Conservation (phyloP, 768 basidiomycete species). For the Leucocoprinus sp. region DNA sequence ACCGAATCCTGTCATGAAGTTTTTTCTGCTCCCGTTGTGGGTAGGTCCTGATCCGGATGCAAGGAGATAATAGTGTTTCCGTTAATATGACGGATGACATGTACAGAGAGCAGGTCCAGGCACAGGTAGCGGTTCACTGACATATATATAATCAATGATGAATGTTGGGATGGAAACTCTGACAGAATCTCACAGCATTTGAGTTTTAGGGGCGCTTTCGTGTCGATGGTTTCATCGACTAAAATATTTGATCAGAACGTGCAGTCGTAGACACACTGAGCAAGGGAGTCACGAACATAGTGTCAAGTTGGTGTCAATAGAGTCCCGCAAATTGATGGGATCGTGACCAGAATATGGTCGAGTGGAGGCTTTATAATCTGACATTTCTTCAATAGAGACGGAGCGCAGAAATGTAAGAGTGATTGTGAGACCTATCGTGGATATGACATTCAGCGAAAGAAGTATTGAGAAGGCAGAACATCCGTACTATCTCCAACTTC, state of each 20-base stretch:
- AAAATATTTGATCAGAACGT: neutral
- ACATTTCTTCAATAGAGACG: conserved; percentile 12
- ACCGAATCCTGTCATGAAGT: conserved; percentile 39
- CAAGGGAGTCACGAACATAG: neutral
- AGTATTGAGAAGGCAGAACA: neutral
- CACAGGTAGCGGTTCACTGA: conserved; percentile 27
- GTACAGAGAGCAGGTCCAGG: conserved; percentile 40
- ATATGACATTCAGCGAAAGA: neutral
- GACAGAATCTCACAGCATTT: conserved; percentile 16
- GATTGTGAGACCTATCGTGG: conserved; percentile 40
- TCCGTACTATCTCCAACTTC: conserved; percentile 41
- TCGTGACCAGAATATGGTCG: conserved; percentile 5
- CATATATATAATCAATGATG: neutral
- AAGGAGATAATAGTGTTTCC: conserved; percentile 44
- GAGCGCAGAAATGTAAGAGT: conserved; percentile 37
- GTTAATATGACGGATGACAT: conserved; percentile 35
- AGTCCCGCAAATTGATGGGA: neutral
- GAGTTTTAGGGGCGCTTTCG: conserved; percentile 22
- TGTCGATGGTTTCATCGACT: conserved; percentile 22
- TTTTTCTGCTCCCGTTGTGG: conserved; percentile 33
- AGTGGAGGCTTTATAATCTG: conserved; percentile 10
- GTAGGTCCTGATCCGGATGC: conserved; percentile 31
- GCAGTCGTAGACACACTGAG: neutral
- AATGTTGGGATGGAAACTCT: neutral
- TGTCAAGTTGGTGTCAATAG: conserved; percentile 19